Evolutionary conservation across 495 filamentous ascomycete genomes (phyloP).

Genomic region (Hyphodiscus hymeniophilus): DNA sequence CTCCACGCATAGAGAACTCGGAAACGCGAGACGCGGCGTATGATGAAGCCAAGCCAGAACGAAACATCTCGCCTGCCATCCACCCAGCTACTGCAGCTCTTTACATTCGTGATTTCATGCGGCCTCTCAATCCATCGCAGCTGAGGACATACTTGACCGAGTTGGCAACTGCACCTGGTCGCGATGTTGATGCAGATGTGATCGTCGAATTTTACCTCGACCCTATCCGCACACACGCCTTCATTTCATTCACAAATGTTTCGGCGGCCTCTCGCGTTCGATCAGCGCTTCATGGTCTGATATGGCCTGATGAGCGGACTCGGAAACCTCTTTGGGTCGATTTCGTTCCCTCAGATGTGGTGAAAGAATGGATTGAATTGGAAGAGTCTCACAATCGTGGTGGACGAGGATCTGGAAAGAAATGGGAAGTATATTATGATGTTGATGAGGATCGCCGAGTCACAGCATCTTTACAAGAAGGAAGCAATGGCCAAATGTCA

Average conservation of each 20-base stretch:
- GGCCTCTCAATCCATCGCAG: slow-evolving; percentile 60
- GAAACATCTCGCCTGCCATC: slow-evolving; percentile 52
- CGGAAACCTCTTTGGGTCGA: slow-evolving; percentile 84
- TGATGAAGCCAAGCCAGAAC: slow-evolving; percentile 17
- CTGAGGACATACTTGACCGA: slow-evolving; percentile 59
- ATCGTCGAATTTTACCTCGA: slow-evolving; percentile 73
- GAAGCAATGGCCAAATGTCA: slow-evolving; percentile 16
- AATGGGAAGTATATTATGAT: slow-evolving; percentile 68
- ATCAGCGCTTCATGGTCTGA: slow-evolving; percentile 60
- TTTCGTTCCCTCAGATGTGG: slow-evolving; percentile 72
- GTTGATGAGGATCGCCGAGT: slow-evolving; percentile 45
- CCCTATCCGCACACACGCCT: slow-evolving; percentile 77
- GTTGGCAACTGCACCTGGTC: slow-evolving; percentile 53
- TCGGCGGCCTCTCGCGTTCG: slow-evolving; percentile 73
- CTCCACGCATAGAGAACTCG: neutral
- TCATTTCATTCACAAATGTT: slow-evolving; percentile 59
- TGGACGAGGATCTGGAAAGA: slow-evolving; percentile 34
- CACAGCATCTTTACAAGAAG: slow-evolving; percentile 47
- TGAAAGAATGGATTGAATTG: slow-evolving; percentile 64
- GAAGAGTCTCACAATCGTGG: slow-evolving; percentile 49
- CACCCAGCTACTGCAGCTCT: slow-evolving; percentile 80
- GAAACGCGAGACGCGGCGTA: slow-evolving; percentile 4
- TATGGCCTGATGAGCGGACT: slow-evolving; percentile 83
- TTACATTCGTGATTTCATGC: slow-evolving; percentile 88
- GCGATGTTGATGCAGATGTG: slow-evolving; percentile 38